Conservation (phyloP, 2,329 filamentous ascomycete genomes). For the Fusarium newnesense region DNA sequence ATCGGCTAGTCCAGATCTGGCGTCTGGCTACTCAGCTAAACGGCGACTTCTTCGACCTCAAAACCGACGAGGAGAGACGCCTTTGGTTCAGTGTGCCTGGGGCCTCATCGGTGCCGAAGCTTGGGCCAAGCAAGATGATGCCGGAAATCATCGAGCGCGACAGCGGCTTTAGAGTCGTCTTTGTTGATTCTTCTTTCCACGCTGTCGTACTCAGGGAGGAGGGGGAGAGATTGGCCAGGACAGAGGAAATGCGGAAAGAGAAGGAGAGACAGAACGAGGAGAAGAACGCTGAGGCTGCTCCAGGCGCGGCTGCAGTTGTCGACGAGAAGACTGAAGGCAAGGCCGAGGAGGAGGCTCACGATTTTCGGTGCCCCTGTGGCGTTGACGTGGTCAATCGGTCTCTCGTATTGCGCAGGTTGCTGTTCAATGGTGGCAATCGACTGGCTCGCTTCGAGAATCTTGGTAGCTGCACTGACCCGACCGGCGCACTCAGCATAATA, state of each 20-base stretch:
- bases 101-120: not conserved
- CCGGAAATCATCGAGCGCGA: not conserved
- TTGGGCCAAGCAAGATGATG: not conserved
- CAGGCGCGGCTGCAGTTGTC: too few relatives aligned
- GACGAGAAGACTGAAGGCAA: too few relatives aligned
- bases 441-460: not conserved
- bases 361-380: too few relatives aligned
- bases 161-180: not conserved
- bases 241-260: too few relatives aligned
- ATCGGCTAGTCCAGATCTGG: not conserved
- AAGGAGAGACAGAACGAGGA: too few relatives aligned
- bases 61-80: not conserved
- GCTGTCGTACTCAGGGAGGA: not conserved
- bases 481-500: not conserved
- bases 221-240: not conserved
- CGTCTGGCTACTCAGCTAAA: not conserved
- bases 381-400: not conserved
- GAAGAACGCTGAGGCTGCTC: too few relatives aligned
- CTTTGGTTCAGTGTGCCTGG: not conserved
- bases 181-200: not conserved
- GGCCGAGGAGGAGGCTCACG: too few relatives aligned
- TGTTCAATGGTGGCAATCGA: not conserved
- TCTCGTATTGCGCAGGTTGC: not conserved
- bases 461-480: not conserved
- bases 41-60: not conserved